phyloP scores from a whole-genome alignment of 2,329 filamentous ascomycete species.

The Bretziella fagacearum region DNA sequence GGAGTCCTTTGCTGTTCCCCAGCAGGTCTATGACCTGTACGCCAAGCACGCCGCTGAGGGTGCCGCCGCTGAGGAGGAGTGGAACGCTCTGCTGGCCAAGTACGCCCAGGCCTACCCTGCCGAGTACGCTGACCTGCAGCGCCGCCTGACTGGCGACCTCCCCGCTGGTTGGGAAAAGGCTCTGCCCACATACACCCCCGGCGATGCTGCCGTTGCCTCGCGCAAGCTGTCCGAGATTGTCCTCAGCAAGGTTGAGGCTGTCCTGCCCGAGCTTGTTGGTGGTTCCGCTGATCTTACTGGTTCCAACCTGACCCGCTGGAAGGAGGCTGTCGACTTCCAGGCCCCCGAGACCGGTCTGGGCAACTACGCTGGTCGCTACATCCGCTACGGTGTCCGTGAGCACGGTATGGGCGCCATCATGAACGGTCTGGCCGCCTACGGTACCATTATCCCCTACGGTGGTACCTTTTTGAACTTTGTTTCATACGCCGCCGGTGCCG shows the following conservation, averaged over 20 bases:
- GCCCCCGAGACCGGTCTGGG: conserved; percentile 71
- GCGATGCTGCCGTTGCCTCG: conserved; percentile 71
- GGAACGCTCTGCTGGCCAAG: conserved; percentile 83
- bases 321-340: conserved; percentile 95
- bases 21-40: conserved; percentile 87
- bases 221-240: conserved; percentile 94
- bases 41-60: conserved; percentile 70
- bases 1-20: conserved; percentile 80
- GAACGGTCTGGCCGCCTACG: conserved; percentile 91
- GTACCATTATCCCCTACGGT: conserved; percentile 79
- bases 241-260: conserved; percentile 68
- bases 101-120: conserved; percentile 64
- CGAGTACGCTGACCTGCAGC: conserved; percentile 64
- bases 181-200: conserved; percentile 78
- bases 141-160: conserved; percentile 66
- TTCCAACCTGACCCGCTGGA: conserved; percentile 98
- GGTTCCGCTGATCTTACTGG: conserved; percentile 95
- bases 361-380: conserved; percentile 78
- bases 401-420: conserved; percentile 85
- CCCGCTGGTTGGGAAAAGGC: conserved; percentile 93
- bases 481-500: conserved; percentile 87
- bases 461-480: conserved; percentile 99
- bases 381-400: conserved; percentile 84
- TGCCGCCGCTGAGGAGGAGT: conserved; percentile 79
- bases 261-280: conserved; percentile 78